Evolutionary conservation across 257 asterid genomes (phyloP), one percentile per base, ranked within the genome.

Genomic region (Solanum lycopersicoides): DNA sequence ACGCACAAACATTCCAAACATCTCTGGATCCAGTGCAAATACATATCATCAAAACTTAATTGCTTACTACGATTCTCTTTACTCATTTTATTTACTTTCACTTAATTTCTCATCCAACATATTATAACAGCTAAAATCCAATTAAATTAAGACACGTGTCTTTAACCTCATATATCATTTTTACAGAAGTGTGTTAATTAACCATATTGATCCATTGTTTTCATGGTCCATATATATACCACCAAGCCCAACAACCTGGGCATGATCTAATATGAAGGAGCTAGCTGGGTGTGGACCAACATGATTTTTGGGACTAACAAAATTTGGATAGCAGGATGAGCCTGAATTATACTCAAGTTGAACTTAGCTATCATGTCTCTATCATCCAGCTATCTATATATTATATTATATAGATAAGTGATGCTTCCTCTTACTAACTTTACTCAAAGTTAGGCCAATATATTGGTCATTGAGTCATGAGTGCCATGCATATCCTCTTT

Each of bases 281-380:
- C 39, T 37, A 37, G n/a, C n/a, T n/a, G 3, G 30, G 14, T 23
- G 7, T 60, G 30, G 83, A 77, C 63, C 63, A 77, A n/a, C 9
- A 25, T 23, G 7, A 75, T n/a, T 28, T n/a, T 77, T 6, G 60
- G 63, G 83, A n/a, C 30, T 28, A 42, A 44, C 39, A 77, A n/a
- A 42, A 77, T n/a, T 25, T n/a, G 39, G 63, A 77, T 77, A 13
- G 83, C 63, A 77, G 44, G 39, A 77, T 77, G 63, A 77, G 39
- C n/a, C n/a, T n/a, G n/a, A n/a, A n/a, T n/a, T n/a, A n/a, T n/a
- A n/a, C n/a, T n/a, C n/a, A n/a, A n/a, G n/a, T 30, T 82, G 65
- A 89, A 89, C 87, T 89, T 91, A 75, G 95, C 90, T 92, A 85
- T 89, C 45, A 80, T n/a, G 97, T 95, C 97, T 82, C 89, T 93